Base-by-base conservation (phyloP, 495 filamentous ascomycete genomes). In the Elasticomyces elasticus region DNA sequence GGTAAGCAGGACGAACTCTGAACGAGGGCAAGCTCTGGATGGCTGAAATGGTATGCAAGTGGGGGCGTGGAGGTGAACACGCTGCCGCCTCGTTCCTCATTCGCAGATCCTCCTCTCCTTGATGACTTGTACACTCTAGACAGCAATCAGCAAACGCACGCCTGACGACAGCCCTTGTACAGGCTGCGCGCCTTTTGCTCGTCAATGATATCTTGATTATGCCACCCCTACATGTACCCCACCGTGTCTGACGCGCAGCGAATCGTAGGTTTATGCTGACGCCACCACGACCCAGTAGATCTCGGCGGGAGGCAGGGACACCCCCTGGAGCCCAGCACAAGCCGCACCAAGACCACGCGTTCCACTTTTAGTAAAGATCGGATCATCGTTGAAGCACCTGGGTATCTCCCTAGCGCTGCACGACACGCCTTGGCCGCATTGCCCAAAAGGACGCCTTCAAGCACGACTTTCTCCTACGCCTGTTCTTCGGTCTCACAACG, bases 151-250 rank as follows among this genome's bases (percentile, higher is more conserved):
- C 9, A 44, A 45, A 11, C 38, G 54, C 54, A 57, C 22, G 54
- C 52, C 38, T 46, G 38, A 52, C 47, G 54, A 31, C 19, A 25
- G 37, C 47, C 38, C 41, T 52, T 12, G 45, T 50, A 35, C 46
- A 46, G 2, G 42, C 7, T 15, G n/a, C 5, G 12, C 42, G 42
- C n/a, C 50, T 38, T 19, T 13, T 27, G 15, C 44, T 47, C 42
- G 52, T 46, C 43, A 26, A 55, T 48, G 52, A 55, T 55, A 48
- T 55, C 52, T 55, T 55, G 52, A 55, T 55, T 55, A 55, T 55
- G 52, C 52, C 22, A 31, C 25, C 41, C 42, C 52, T 47, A 49
- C 42, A 45, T 45, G 42, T 23, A 45, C 1, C 3, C 42, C 42
- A 19, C 42, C 24, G 2, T 26, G 42, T 45, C 42, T 45, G 35